phyloP scores from a whole-genome alignment of 495 filamentous ascomycete genomes.

The Penicillium ucsense region DNA sequence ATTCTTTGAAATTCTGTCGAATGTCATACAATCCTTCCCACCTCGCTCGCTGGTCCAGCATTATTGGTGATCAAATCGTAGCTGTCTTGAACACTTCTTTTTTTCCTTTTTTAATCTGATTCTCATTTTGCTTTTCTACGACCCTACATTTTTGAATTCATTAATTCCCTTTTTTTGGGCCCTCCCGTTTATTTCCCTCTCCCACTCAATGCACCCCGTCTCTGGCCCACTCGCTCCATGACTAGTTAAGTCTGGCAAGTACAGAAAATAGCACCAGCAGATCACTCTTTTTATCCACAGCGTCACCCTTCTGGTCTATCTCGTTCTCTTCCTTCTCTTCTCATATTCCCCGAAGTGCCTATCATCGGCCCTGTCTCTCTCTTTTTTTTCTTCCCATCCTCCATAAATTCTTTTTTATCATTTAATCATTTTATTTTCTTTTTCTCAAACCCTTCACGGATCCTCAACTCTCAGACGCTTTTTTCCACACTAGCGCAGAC shows the following conservation, averaged over 20 bases:
- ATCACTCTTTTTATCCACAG: slow-evolving; percentile 39
- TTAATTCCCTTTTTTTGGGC: background rate
- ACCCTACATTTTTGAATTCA: background rate
- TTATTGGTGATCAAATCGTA: background rate
- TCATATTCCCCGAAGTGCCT: slow-evolving; percentile 9
- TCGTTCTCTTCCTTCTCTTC: slow-evolving; percentile 15
- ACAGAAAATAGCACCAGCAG: slow-evolving; percentile 26
- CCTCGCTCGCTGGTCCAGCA: background rate
- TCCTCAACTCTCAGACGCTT: slow-evolving; percentile 13
- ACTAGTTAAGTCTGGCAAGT: slow-evolving; percentile 24
- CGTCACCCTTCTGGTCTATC: slow-evolving; percentile 15
- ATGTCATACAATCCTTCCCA: no score
- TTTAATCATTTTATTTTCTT: slow-evolving; percentile 8
- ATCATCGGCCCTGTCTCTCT: slow-evolving; percentile 28
- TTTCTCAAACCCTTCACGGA: slow-evolving; percentile 18
- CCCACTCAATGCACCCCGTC: slow-evolving; percentile 5
- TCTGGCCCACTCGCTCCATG: slow-evolving; percentile 23
- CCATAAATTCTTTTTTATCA: slow-evolving; percentile 6
- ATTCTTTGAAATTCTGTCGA: no score
- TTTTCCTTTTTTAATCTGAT: background rate
- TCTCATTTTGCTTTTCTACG: background rate
- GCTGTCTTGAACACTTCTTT: background rate
- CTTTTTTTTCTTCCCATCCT: slow-evolving; percentile 16
- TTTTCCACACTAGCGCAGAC: slow-evolving; percentile 12
- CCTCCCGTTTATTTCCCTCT: background rate